Percentiles rank a stretch among this genome's conserved stretches.
These are phyloP conservation scores for Actinomucor elegans DNA, from an alignment of 371 early-diverging fungal genomes.

Conservation along the genomic window DNA sequence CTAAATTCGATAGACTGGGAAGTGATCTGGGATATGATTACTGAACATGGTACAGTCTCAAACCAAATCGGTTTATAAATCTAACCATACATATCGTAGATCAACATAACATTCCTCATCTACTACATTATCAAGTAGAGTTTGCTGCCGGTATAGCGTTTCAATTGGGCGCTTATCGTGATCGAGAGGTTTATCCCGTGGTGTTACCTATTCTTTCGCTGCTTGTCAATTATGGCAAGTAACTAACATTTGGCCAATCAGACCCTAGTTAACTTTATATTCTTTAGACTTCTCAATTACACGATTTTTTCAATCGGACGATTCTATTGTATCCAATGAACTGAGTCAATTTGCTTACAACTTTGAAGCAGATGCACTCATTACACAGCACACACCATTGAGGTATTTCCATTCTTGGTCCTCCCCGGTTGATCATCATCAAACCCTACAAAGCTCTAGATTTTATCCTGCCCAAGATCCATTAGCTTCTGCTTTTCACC, in stretches of 20 bases:
- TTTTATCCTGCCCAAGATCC: conserved; percentile 48
- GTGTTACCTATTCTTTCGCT: conserved; percentile 45
- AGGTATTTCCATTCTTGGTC: conserved; percentile 21
- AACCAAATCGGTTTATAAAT: too few species aligned
- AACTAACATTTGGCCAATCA: too few species aligned
- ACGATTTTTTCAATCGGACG: conserved; percentile 21
- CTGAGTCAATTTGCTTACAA: conserved; percentile 45
- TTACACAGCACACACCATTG: conserved; percentile 36
- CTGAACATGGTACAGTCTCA: conserved; percentile 56
- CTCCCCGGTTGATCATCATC: conserved; percentile 9
- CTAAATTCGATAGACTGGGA: conserved; percentile 40
- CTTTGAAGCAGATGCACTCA: conserved; percentile 40
- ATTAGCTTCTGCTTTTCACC: conserved; percentile 40
- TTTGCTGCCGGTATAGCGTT: conserved; percentile 39
- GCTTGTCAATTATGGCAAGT: conserved; percentile 49
- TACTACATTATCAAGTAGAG: conserved; percentile 31
- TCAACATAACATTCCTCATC: conserved; percentile 34
- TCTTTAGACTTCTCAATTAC: conserved; percentile 36
- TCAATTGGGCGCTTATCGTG: conserved; percentile 35
- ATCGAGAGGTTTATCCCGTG: conserved; percentile 40
- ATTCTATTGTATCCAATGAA: conserved; percentile 31
- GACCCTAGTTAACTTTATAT: not conserved
- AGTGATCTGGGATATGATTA: conserved; percentile 46
- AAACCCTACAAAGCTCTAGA: not conserved
- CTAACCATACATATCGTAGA: too few species aligned